Evolutionary conservation across 169 alveolate genomes (phyloP).

Genomic region (Pseudocohnilembus persalinus): DNA sequence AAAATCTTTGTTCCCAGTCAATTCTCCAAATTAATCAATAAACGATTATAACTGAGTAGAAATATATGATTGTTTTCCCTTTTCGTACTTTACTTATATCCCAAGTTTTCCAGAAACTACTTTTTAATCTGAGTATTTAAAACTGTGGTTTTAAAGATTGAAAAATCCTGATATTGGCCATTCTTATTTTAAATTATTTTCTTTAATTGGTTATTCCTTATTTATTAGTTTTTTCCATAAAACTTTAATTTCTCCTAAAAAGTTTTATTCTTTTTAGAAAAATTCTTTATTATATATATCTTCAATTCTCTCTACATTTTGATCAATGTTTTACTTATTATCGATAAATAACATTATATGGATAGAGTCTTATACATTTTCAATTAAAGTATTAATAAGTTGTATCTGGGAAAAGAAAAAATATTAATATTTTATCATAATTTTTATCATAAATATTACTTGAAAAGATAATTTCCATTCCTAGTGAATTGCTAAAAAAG

Average conservation of each 20-base stretch:
- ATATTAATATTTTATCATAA: background rate
- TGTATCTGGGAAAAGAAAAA: background rate
- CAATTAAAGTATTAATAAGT: slow-evolving; percentile 13
- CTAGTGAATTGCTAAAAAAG: background rate
- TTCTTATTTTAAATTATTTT: too few relatives aligned
- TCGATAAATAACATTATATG: slow-evolving; percentile 5
- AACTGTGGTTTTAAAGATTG: background rate
- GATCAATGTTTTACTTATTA: background rate
- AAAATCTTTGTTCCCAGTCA: too few relatives aligned
- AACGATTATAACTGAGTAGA: too few relatives aligned
- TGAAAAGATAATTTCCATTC: background rate
- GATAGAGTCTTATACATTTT: slow-evolving; percentile 30
- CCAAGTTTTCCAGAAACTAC: background rate
- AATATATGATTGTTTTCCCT: background rate
- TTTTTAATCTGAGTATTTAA: too few relatives aligned
- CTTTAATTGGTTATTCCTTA: background rate
- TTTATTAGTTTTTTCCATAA: slow-evolving; percentile 20
- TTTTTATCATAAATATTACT: background rate
- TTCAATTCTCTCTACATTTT: too few relatives aligned
- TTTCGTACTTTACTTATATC: background rate
- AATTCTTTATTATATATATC: slow-evolving; percentile 1
- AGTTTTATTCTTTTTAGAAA: slow-evolving; percentile 15
- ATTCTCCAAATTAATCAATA: too few relatives aligned
- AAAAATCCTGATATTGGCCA: too few relatives aligned
- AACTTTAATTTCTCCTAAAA: slow-evolving; percentile 37